A percentile compares a stretch with the other conserved stretches of the same genome.
These are phyloP conservation scores for Phaeosphaeriaceae sp. DNA, from an alignment of 2,329 filamentous ascomycete species.

Conservation along the genomic window DNA sequence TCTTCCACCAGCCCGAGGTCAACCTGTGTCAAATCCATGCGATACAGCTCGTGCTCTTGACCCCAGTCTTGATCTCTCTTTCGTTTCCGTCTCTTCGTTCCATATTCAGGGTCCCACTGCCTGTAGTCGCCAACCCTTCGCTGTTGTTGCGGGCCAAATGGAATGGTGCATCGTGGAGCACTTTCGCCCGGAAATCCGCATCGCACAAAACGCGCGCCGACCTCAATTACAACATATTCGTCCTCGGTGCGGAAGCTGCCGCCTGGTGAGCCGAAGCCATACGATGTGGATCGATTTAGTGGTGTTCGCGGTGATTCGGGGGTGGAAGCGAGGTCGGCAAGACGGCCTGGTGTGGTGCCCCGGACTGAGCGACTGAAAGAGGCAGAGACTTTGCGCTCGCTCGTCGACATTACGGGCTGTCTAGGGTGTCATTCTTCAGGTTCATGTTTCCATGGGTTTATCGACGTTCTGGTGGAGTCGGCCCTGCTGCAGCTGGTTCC, in stretches of 20 bases:
- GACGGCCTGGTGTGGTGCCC: constrained; percentile 40
- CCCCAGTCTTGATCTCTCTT: constrained; percentile 65
- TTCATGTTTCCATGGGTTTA: neutral
- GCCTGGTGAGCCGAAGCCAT: constrained; percentile 64
- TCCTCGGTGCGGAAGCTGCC: constrained; percentile 68
- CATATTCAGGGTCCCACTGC: constrained; percentile 66
- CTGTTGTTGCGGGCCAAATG: constrained; percentile 77
- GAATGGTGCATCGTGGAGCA: constrained; percentile 72
- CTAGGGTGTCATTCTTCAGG: neutral
- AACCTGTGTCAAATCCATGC: constrained; percentile 72
- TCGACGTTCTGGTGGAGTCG: neutral
- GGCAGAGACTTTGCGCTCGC: constrained; percentile 43
- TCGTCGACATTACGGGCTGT: constrained; percentile 20
- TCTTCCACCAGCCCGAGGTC: constrained; percentile 85
- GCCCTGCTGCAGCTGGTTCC: neutral
- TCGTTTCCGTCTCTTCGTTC: constrained; percentile 57
- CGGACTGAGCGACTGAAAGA: constrained; percentile 37
- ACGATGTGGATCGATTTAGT: constrained; percentile 67
- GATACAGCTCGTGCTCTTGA: constrained; percentile 76
- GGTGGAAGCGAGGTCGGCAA: constrained; percentile 46
- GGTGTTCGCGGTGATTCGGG: constrained; percentile 47
- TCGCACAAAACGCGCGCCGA: constrained; percentile 79
- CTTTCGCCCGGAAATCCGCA: constrained; percentile 88
- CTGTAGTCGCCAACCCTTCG: constrained; percentile 83
- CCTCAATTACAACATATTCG: constrained; percentile 84